phyloP scores from a whole-genome alignment of 805 yeast species.

The Cyberlindnera americana region DNA sequence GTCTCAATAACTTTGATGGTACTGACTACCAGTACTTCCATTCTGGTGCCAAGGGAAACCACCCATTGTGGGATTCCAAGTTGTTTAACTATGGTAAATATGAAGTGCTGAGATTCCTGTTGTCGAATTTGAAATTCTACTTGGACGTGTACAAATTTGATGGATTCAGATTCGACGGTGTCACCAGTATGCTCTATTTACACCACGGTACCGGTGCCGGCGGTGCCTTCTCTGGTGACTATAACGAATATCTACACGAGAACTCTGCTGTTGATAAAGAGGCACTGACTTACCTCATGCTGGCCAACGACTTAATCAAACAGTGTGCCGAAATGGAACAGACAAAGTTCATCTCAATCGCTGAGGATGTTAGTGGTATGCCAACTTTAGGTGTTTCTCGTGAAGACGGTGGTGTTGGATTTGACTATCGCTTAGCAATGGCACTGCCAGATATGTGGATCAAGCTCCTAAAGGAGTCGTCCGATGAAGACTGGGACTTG shows the following conservation, averaged over 20 bases:
- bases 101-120: constrained; percentile 83
- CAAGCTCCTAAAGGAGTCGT: constrained; percentile 76
- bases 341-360: constrained; percentile 67
- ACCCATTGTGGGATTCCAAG: constrained; percentile 95
- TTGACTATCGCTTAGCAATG: constrained; percentile 92
- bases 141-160: constrained; percentile 83
- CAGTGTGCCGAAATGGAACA: constrained; percentile 43
- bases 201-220: constrained; percentile 92
- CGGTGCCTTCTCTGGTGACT: constrained; percentile 84
- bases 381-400: constrained; percentile 87
- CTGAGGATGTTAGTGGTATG: constrained; percentile 97
- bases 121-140: constrained; percentile 80
- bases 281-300: constrained; percentile 80
- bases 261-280: constrained; percentile 78
- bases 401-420: constrained; percentile 81
- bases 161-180: constrained; percentile 97
- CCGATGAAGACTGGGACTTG: constrained; percentile 91
- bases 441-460: constrained; percentile 99
- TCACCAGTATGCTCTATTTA: constrained; percentile 84
- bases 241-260: constrained; percentile 81
- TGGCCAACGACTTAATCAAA: constrained; percentile 78
- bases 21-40: constrained; percentile 95
- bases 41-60: constrained; percentile 83
- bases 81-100: constrained; percentile 87
- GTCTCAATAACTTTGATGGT: constrained; percentile 90